Base-by-base conservation (phyloP, 2,329 filamentous ascomycete genomes). In the Orbilia quercus region DNA sequence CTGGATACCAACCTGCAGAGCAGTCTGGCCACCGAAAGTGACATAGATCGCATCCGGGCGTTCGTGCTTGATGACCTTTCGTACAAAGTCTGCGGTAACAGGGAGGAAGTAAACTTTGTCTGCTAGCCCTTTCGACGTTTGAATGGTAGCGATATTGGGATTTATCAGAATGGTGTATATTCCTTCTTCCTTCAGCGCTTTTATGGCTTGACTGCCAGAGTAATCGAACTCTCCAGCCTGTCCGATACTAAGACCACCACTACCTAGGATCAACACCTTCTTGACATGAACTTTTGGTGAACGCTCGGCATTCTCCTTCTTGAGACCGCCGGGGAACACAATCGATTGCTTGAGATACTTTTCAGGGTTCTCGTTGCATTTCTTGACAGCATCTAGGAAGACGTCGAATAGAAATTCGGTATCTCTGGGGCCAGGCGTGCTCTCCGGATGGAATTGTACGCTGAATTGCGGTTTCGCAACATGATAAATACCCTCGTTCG, bases 51-150 rank as follows among this genome's bases (percentile, higher is more conserved):
- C 92, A 83, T 99, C 95, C 0, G 95, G 95, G 28, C 90, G 88
- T 83, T 99, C 95, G 79, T 96, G 90, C 80, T 92, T 86, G 80
- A 99, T 98, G 80, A 99, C 93, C 83, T 98, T 98, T 80, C 94
- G 91, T 45, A 99, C 95, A 77, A 97, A 98, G 60, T 98, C 94
- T 69, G 94, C 91, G 74, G 93, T 98, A 80, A 99, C 95, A 0
- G 95, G 95, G 45, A 98, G 85, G 85, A 98, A 99, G 83, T 98
- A 99, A 57, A 99, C 95, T 84, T 98, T 98, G 82, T 99, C 95
- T 12, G 95, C 95, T 59, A 99, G 84, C 76, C 95, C 95, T 83
- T 97, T 97, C 59, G 95, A 98, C 2, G 95, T 99, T 81, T 99
- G 95, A 75, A 98, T 98, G 0, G 95, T 99, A 76, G 95, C 95